Conservation (phyloP, 2,329 filamentous ascomycete genomes). For the Colletotrichum sojae region DNA sequence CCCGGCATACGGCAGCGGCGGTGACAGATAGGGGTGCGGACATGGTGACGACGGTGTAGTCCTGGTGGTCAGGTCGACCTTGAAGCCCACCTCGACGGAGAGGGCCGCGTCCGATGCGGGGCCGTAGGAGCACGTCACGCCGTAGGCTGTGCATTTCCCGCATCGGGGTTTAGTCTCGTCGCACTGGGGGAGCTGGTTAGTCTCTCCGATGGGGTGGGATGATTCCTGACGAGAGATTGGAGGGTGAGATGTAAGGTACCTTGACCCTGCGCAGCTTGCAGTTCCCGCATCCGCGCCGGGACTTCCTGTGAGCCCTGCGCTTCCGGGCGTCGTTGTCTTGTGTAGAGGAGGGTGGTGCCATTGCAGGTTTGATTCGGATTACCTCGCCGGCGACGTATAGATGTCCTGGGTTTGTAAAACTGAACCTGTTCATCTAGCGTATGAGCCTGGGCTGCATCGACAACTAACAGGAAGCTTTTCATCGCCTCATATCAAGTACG, state of each 20-base stretch:
- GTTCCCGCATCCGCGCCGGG: constrained; percentile 67
- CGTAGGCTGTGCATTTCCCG: constrained; percentile 61
- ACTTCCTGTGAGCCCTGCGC: constrained; percentile 64
- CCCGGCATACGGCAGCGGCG: constrained; percentile 32
- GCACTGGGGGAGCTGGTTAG: constrained; percentile 55
- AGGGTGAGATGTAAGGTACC: constrained; percentile 49
- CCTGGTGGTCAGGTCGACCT: constrained; percentile 2
- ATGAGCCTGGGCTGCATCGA: neutral
- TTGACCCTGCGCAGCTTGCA: constrained; percentile 70
- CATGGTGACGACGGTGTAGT: rapidly evolving
- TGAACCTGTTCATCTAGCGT: neutral
- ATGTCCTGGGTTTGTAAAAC: no score
- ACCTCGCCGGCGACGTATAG: no score
- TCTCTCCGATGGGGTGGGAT: neutral
- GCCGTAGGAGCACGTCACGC: constrained; percentile 64
- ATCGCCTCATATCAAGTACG: neutral
- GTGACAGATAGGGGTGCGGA: constrained; percentile 40
- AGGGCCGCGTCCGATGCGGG: constrained; percentile 44
- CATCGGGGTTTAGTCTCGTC: constrained; percentile 67
- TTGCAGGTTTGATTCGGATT: neutral
- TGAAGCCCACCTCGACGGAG: constrained; percentile 23
- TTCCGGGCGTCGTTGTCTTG: constrained; percentile 40
- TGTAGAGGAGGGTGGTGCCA: neutral
- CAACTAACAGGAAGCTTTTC: neutral
- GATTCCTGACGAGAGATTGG: neutral